Evolutionary conservation across 768 basidiomycete genomes (phyloP).

Genomic region (Podaxis pistillaris): DNA sequence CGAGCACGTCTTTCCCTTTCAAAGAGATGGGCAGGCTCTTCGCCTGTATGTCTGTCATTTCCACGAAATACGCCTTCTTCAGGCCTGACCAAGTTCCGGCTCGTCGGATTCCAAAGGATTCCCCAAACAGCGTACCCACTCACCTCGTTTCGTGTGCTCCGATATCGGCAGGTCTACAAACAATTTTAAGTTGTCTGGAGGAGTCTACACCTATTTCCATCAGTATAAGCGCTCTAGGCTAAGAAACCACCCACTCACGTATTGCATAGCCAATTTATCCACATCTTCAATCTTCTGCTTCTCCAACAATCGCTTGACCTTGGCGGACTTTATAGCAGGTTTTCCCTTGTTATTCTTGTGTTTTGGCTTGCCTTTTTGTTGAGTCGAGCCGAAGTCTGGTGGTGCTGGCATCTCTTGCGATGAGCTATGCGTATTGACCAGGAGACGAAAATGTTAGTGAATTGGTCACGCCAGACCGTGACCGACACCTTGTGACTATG

Average conservation of each 20-base stretch:
- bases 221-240: slow-evolving; percentile 6
- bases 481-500: too few relatives aligned
- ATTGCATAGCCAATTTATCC: slow-evolving; percentile 47
- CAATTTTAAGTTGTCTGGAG: slow-evolving; percentile 46
- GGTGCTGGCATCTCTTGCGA: too few relatives aligned
- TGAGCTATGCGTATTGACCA: too few relatives aligned
- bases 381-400: too few relatives aligned
- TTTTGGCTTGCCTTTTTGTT: slow-evolving; percentile 15
- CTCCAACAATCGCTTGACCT: slow-evolving; percentile 42
- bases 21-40: slow-evolving; percentile 88
- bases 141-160: slow-evolving; percentile 70
- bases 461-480: too few relatives aligned
- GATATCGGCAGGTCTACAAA: slow-evolving; percentile 86
- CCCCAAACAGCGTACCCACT: neutral
- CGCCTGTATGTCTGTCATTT: slow-evolving; percentile 92
- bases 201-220: slow-evolving; percentile 38
- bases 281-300: slow-evolving; percentile 51
- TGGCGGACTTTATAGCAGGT: slow-evolving; percentile 21
- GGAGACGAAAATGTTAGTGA: too few relatives aligned
- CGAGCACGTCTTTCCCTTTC: slow-evolving; percentile 94
- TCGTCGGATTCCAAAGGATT: neutral
- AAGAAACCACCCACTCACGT: slow-evolving; percentile 34
- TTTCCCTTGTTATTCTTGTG: slow-evolving; percentile 22
- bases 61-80: slow-evolving; percentile 81
- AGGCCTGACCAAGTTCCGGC: slow-evolving; percentile 50